Evolutionary conservation across 2,329 filamentous ascomycete genomes (phyloP), one percentile per base, ranked within the genome.

Genomic region (Bipolaris gigantea): DNA sequence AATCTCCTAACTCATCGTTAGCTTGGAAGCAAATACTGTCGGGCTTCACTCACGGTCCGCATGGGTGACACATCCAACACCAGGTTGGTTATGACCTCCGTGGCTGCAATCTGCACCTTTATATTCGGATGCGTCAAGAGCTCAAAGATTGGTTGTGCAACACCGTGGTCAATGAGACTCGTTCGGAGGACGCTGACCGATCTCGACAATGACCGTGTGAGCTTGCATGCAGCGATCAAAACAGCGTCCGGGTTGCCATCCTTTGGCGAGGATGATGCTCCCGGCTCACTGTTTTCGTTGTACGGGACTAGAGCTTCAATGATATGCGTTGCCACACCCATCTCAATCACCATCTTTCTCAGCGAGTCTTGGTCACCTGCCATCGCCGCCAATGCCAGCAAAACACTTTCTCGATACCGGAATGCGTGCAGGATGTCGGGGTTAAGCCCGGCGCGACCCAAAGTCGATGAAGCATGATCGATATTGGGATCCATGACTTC

Each of bases 1-100:
- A 32, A 97, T 85, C 39, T 86, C 80, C 86, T 64, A 48, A 48
- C 62, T 15, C 27, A 21, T 38, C 19, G 23, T 69, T 59, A 69
- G 62, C 46, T 25, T 21, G 11, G 19, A 18, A 19, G 11, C 7
- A 2, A 8, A 5, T 10, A 13, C 7, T 16, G 5, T 8, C 4
- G 2, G 8, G 19, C 25, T n/a, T 2, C 32, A 79, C 87, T 79
- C 73, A 93, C 90, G 72, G 91, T 86, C 73, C 90, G 87, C 85
- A 97, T 92, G 0, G 94, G 92, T 69, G 92, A 97, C 64, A 95
- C 90, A 59, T 96, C 90, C 42, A 92, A 80, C 5, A 96, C 83
- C 44, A 99, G 76, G 72, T 99, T 99, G 64, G 88, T 91, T 35
- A 95, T 84, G 6, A 89, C 87, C 33, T 89, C 87, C 0, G 91